Base-by-base conservation (phyloP, 176 grass and related monocot species). In the Alloteropsis semialata region DNA sequence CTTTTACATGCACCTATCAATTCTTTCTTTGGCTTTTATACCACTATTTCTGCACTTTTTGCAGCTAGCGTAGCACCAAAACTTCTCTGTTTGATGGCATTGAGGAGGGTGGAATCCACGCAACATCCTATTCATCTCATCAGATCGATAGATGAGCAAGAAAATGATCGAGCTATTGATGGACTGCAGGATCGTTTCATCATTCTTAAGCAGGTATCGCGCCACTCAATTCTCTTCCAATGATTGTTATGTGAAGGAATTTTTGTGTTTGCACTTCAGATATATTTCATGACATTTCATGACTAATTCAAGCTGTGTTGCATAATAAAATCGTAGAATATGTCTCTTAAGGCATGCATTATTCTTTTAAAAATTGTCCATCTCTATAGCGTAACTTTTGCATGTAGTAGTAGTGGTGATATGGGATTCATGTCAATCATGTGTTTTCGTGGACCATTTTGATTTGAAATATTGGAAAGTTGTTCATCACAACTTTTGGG, bases 121-220 rank as follows among this genome's bases (percentile, higher is more conserved):
- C 92, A 51, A 78, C 93, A 69, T 69, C 92, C 75, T 92, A 92
- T 77, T 93, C 91, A 53, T 90, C 92, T 38, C 90, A 91, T 88
- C 93, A 98, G 85, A 95, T n/a, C n/a, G n/a, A n/a, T 93, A 84
- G 91, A 93, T 65, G 89, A 95, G 12, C 89, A 92, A 69, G 90
- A 91, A 33, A 98, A 98, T 77, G 91, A 96, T 82, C 82, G 62
- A 84, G 93, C 87, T 82, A 58, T 98, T 56, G 90, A 93, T 86
- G 96, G 96, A 78, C 81, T 98, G 60, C 91, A 98, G 84, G 96
- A 98, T 88, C 88, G 96, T 90, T 91, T 95, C 82, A 98, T 73
- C 82, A 92, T 93, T 89, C 87, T 98, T 29, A 98, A 98, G 77
- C 90, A 91, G 88, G 96, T 98, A 92, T 73, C 89, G 81, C 50